phyloP scores from a whole-genome alignment of 2,329 filamentous ascomycete species.

The Fusarium albidum region DNA sequence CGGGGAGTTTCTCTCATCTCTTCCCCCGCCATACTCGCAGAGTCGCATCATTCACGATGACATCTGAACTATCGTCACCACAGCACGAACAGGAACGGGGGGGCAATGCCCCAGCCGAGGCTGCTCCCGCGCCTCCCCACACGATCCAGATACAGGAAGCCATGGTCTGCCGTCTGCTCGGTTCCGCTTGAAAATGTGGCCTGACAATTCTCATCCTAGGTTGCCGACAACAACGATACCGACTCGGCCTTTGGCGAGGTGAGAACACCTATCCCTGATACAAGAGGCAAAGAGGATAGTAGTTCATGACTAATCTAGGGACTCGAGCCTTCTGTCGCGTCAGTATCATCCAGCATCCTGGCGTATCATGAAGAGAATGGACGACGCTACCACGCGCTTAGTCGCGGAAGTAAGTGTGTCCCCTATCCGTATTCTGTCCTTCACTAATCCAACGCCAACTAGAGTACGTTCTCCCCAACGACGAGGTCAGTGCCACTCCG shows the following conservation, averaged over 20 bases:
- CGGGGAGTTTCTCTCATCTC: not conserved
- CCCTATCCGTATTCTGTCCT: too few relatives aligned
- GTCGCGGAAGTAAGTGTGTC: slow-evolving; percentile 19
- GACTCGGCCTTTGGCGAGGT: slow-evolving; percentile 16
- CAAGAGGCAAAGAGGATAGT: too few relatives aligned
- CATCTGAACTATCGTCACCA: not conserved
- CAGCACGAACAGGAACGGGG: not conserved
- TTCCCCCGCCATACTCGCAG: not conserved
- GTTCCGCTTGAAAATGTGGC: too few relatives aligned
- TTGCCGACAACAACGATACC: slow-evolving; percentile 7
- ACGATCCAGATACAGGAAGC: slow-evolving; percentile 14
- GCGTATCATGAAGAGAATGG: slow-evolving; percentile 30
- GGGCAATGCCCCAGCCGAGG: not conserved
- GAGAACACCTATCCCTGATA: too few relatives aligned
- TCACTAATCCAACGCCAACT: not conserved
- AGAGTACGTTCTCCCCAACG: slow-evolving; percentile 40
- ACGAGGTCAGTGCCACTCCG: slow-evolving; percentile 19
- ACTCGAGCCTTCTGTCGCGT: slow-evolving; percentile 4
- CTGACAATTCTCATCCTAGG: too few relatives aligned
- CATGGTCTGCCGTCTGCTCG: not conserved
- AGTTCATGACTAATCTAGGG: not conserved
- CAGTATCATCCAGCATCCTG: slow-evolving; percentile 19
- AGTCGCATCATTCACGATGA: not conserved
- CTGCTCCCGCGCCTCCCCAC: not conserved
- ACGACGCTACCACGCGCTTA: slow-evolving; percentile 30